Evolutionary conservation across 306 rosid species (phyloP).

Genomic region (Medicago lupulina): DNA sequence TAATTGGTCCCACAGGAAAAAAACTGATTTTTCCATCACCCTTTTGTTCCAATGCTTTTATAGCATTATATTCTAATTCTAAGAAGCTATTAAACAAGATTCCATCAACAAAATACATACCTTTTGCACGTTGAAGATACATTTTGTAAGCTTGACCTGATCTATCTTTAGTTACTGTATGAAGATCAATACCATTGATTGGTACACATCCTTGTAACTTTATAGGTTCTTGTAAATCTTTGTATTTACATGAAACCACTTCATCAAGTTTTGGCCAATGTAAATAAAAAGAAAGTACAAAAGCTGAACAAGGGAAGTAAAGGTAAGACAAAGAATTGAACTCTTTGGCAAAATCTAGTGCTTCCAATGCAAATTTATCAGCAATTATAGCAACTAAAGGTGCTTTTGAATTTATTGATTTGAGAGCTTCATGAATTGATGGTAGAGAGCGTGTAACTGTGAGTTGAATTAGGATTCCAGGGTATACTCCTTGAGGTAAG

Average conservation of each 20-base stretch:
- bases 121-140: conserved; percentile 29
- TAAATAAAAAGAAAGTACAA: not conserved
- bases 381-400: conserved; percentile 38
- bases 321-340: conserved; percentile 40
- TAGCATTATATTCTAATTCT: conserved; percentile 36
- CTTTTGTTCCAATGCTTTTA: conserved; percentile 39
- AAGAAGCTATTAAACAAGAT: conserved; percentile 43
- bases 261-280: conserved; percentile 40
- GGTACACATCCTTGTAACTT: conserved; percentile 47
- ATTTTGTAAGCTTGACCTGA: conserved; percentile 20
- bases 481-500: conserved; percentile 27
- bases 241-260: conserved; percentile 30
- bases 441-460: conserved; percentile 43
- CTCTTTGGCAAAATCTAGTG: conserved; percentile 43
- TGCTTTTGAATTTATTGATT: conserved; percentile 33
- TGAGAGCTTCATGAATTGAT: conserved; percentile 25
- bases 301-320: conserved; percentile 39
- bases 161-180: conserved; percentile 16
- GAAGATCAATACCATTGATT: conserved; percentile 39
- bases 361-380: conserved; percentile 37
- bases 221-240: conserved; percentile 23
- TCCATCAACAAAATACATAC: conserved; percentile 6
- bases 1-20: conserved; percentile 45
- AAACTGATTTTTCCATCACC: conserved; percentile 5
- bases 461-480: conserved; percentile 24